phyloP scores from a whole-genome alignment of 192 early-diverging fungal genomes.

The Pilobolus umbonatus region DNA sequence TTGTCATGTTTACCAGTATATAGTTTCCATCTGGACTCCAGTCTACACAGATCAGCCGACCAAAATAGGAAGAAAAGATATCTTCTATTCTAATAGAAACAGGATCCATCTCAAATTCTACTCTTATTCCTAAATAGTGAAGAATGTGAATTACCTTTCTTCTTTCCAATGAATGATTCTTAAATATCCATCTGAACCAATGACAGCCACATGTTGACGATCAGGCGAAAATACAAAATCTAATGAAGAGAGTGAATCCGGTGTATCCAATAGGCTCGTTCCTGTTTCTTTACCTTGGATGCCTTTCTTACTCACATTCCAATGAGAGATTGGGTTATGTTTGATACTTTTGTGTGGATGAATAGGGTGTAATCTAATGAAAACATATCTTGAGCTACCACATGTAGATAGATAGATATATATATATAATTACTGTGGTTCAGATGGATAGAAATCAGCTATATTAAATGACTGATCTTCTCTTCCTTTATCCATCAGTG shows the following conservation, averaged over 20 bases:
- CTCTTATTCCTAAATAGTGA: no score
- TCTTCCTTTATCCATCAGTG: constrained; percentile 85
- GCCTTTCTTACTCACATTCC: constrained; percentile 27
- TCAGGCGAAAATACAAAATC: constrained; percentile 87
- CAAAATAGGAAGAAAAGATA: constrained; percentile 94
- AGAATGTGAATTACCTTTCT: no score
- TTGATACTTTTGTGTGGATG: constrained; percentile 10
- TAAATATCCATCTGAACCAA: constrained; percentile 73
- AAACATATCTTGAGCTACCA: constrained; percentile 29
- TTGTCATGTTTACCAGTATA: constrained; percentile 61
- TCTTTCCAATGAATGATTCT: constrained; percentile 70
- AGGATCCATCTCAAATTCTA: no score
- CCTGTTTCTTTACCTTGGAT: constrained; percentile 15
- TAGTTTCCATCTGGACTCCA: constrained; percentile 92
- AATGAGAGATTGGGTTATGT: constrained; percentile 29
- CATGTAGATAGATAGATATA: constrained; percentile 7
- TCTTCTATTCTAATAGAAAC: no score
- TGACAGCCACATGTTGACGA: constrained; percentile 71
- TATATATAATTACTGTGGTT: background rate
- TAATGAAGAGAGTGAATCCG: constrained; percentile 10
- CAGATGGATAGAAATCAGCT: background rate
- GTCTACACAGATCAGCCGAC: constrained; percentile 77
- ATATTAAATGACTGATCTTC: constrained; percentile 57
- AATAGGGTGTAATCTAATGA: constrained; percentile 11
- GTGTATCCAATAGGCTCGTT: background rate